Evolutionary conservation across 495 filamentous ascomycete species (phyloP).

Genomic region (Extremus antarcticus): DNA sequence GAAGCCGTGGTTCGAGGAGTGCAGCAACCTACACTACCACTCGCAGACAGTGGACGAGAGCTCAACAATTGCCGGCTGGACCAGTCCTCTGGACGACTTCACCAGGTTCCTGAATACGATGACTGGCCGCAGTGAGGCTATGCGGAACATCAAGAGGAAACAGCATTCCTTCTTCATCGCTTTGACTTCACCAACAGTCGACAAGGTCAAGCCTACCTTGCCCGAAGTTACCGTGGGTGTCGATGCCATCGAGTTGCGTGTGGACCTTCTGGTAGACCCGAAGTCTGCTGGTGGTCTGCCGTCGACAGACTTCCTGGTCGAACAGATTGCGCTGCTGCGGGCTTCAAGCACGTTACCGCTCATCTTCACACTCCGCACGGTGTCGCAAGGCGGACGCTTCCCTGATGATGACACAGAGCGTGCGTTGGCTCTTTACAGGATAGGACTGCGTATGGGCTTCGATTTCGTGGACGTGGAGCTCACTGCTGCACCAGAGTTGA

Average conservation of each 20-base stretch:
- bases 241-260: conserved; percentile 86
- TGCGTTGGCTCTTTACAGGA: conserved; percentile 60
- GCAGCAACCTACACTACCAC: conserved; percentile 92
- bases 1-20: conserved; percentile 83
- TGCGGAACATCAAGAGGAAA: conserved; percentile 58
- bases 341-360: conserved; percentile 67
- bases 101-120: conserved; percentile 63
- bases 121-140: conserved; percentile 53
- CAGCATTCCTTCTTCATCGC: conserved; percentile 85
- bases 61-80: conserved; percentile 37
- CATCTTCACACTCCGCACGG: conserved; percentile 85
- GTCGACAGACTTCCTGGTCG: conserved; percentile 61
- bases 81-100: conserved; percentile 66
- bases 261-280: conserved; percentile 81
- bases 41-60: conserved; percentile 52
- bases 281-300: conserved; percentile 46
- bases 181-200: conserved; percentile 68
- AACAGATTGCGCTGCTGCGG: conserved; percentile 72
- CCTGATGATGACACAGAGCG: conserved; percentile 62
- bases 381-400: conserved; percentile 79
- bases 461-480: conserved; percentile 95
- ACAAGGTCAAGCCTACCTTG: conserved; percentile 49
- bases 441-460: conserved; percentile 69
- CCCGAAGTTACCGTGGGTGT: conserved; percentile 69
- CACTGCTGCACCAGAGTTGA: conserved; percentile 63